A percentile compares a stretch with the other conserved stretches of the same genome.
Conservation (phyloP, 345 rosid genomes). For the Eucalyptus sp. region DNA sequence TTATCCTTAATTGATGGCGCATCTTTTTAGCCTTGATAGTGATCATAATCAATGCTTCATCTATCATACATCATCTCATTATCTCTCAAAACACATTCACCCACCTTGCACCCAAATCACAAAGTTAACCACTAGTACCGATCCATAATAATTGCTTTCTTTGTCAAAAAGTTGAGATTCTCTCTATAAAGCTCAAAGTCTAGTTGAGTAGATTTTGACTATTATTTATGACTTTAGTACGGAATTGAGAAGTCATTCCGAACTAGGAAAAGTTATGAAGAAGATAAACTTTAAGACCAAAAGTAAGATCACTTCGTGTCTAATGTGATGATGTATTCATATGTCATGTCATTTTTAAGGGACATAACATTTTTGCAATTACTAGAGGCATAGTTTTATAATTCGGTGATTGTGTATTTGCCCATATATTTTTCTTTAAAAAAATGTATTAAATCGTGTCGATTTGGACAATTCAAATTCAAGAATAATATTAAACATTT, state of each 20-base stretch:
- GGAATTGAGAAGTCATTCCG: background rate
- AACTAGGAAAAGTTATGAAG: background rate
- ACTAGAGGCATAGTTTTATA: background rate
- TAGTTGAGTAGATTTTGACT: background rate
- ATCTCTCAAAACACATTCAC: background rate
- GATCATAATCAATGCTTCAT: background rate
- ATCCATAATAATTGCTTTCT: background rate
- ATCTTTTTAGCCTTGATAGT: background rate
- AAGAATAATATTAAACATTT: no score
- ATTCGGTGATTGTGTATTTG: background rate
- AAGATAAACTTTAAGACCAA: background rate
- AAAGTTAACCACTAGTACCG: background rate
- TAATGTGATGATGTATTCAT: background rate
- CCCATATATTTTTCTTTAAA: background rate
- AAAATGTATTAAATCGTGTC: background rate
- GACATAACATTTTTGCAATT: background rate
- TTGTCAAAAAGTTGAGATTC: background rate
- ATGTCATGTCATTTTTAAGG: background rate
- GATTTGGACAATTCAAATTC: background rate
- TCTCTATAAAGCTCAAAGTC: background rate
- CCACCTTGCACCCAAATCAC: background rate
- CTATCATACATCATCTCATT: background rate
- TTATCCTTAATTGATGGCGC: fast-evolving
- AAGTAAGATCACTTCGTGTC: background rate
- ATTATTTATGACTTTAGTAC: background rate